phyloP scores from a whole-genome alignment of 306 rosid genomes.

The Quillaja saponaria region DNA sequence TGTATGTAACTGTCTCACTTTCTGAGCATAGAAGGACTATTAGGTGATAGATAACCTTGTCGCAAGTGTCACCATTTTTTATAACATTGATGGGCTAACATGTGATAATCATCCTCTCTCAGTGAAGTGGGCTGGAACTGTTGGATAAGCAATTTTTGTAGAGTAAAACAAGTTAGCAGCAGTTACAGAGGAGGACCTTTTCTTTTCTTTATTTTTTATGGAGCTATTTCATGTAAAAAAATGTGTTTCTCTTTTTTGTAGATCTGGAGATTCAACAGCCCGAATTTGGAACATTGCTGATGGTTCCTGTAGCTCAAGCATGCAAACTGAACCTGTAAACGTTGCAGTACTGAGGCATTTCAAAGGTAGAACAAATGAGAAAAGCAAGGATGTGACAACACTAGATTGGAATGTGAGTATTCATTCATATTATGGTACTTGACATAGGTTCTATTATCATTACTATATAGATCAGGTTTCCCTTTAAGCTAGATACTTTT shows the following conservation, averaged over 20 bases:
- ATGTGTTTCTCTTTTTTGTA: slow-evolving; percentile 7
- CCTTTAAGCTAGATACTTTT: not conserved
- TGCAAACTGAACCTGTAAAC: slow-evolving; percentile 38
- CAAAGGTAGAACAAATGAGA: slow-evolving; percentile 60
- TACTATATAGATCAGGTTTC: slow-evolving; percentile 2
- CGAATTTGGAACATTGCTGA: slow-evolving; percentile 59
- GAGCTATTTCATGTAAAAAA: too few species aligned
- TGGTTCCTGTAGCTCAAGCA: slow-evolving; percentile 39
- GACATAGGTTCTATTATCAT: not conserved
- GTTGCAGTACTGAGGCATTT: slow-evolving; percentile 55
- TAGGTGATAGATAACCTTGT: too few species aligned
- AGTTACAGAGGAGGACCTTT: too few species aligned
- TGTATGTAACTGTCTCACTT: too few species aligned
- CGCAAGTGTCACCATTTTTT: too few species aligned
- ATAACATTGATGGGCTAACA: too few species aligned
- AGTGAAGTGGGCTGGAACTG: too few species aligned
- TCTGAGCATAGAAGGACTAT: too few species aligned
- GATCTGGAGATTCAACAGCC: slow-evolving; percentile 79
- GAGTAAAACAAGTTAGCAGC: too few species aligned
- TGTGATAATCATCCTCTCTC: too few species aligned
- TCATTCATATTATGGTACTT: slow-evolving; percentile 6
- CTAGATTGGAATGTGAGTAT: slow-evolving; percentile 76
- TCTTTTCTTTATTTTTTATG: too few species aligned
- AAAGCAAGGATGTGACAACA: slow-evolving; percentile 72
- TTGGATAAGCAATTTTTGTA: too few species aligned